Conservation (phyloP, 306 rosid species). For the Alnus glutinosa region DNA sequence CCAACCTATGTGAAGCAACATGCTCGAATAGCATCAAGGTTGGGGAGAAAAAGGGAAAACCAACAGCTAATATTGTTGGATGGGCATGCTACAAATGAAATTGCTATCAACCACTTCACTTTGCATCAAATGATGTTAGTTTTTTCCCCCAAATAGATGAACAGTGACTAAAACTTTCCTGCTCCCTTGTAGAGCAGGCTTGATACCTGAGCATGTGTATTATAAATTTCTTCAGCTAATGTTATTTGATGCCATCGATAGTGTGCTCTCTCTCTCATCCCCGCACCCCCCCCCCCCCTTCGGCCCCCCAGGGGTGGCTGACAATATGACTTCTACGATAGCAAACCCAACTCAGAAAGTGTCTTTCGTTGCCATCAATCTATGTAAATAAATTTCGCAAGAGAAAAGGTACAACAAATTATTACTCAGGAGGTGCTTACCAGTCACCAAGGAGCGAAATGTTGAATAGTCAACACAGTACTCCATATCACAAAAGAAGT, state of each 20-base stretch:
- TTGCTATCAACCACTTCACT: background rate
- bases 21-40: background rate
- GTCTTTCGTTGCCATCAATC: too few species aligned
- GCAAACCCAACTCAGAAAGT: too few species aligned
- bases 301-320: too few species aligned
- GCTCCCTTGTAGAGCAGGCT: background rate
- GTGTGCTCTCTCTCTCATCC: background rate
- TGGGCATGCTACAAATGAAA: background rate
- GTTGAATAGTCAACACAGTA: constrained; percentile 90
- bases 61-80: background rate
- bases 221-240: background rate
- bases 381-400: constrained; percentile 2
- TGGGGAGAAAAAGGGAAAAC: background rate
- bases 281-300: too few species aligned
- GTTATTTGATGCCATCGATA: background rate
- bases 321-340: too few species aligned
- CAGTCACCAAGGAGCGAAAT: constrained; percentile 55
- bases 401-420: constrained; percentile 1
- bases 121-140: background rate
- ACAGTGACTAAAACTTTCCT: background rate
- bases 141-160: background rate
- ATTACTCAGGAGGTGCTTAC: constrained; percentile 37
- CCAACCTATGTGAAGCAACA: background rate
- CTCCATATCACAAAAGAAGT: constrained; percentile 90
- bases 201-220: background rate